Conservation (phyloP, 129 eudicot species). For the Erigeron canadensis region DNA sequence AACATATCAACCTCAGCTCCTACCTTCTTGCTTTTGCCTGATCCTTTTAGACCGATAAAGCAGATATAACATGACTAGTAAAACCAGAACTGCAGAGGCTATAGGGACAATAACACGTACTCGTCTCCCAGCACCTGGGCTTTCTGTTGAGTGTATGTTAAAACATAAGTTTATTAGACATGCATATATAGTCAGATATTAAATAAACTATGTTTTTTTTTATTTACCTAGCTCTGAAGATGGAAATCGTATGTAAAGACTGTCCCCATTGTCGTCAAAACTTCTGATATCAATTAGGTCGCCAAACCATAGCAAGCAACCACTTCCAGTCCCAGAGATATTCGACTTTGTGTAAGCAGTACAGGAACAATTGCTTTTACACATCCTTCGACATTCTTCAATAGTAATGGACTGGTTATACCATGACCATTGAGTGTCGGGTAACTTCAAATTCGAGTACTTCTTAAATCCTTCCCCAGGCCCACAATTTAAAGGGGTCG, state of each 20-base stretch:
- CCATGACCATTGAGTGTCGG: constrained; percentile 27
- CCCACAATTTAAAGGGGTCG: constrained; percentile 20
- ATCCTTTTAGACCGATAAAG: constrained; percentile 6
- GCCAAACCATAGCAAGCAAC: constrained; percentile 37
- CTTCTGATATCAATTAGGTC: constrained; percentile 21
- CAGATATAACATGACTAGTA: constrained; percentile 5
- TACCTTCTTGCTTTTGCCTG: constrained; percentile 2
- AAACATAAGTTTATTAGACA: not conserved
- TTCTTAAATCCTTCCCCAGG: constrained; percentile 24
- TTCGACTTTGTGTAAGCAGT: constrained; percentile 24
- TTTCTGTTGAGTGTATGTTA: not conserved
- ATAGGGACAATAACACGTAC: constrained; percentile 12
- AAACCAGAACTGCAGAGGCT: not conserved
- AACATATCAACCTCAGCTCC: too few species aligned
- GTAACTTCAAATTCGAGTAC: constrained; percentile 27
- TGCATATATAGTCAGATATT: not conserved
- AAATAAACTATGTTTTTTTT: not conserved
- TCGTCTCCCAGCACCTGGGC: not conserved
- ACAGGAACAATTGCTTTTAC: constrained; percentile 36
- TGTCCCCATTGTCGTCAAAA: constrained; percentile 11
- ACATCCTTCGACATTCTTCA: constrained; percentile 18
- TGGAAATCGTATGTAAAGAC: constrained; percentile 18
- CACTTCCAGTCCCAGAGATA: constrained; percentile 18
- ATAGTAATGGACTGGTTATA: constrained; percentile 24
- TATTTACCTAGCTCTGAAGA: constrained; percentile 36